Percentiles rank a stretch among this genome's conserved stretches.
Evolutionary conservation across 31 red algal species (phyloP).

Genomic region (Asparagopsis taxiformis): DNA sequence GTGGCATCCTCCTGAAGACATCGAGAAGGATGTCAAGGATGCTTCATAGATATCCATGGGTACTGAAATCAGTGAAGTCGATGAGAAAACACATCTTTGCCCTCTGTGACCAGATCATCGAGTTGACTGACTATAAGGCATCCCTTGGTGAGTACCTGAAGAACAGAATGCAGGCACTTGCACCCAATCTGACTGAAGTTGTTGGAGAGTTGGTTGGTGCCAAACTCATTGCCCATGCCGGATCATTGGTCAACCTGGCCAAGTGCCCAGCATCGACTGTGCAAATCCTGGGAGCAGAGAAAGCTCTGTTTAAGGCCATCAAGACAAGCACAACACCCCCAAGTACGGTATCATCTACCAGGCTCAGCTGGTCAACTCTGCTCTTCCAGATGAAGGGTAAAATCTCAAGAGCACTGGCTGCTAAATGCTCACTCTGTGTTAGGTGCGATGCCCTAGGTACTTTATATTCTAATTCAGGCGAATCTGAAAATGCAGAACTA

Average conservation of each 20-base stretch:
- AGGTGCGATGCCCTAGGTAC: too few species aligned
- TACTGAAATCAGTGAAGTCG: too few species aligned
- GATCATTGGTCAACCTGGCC: conserved; percentile 81
- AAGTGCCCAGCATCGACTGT: conserved; percentile 97
- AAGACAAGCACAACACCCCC: too few species aligned
- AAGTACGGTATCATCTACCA: too few species aligned
- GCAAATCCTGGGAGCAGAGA: conserved; percentile 98
- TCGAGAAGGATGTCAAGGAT: conserved; percentile 72
- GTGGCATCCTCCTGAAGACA: conserved; percentile 52
- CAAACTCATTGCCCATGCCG: conserved; percentile 95
- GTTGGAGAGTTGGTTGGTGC: conserved; percentile 96
- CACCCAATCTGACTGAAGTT: conserved; percentile 95
- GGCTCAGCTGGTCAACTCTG: too few species aligned
- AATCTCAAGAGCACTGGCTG: too few species aligned
- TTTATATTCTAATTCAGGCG: too few species aligned
- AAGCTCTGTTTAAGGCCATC: too few species aligned
- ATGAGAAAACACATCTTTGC: conserved; percentile 75
- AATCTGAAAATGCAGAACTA: too few species aligned
- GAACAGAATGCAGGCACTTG: conserved; percentile 91
- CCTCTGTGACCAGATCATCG: conserved; percentile 82
- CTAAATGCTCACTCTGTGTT: too few species aligned
- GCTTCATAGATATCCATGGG: conserved; percentile 96
- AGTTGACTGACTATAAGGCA: conserved; percentile 76
- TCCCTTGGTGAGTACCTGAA: conserved; percentile 91
- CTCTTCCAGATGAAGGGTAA: too few species aligned